A percentile compares a stretch with the other conserved stretches of the same genome.
phyloP scores from a whole-genome alignment of 441 rosid species.

The Adansonia rubrostipa region DNA sequence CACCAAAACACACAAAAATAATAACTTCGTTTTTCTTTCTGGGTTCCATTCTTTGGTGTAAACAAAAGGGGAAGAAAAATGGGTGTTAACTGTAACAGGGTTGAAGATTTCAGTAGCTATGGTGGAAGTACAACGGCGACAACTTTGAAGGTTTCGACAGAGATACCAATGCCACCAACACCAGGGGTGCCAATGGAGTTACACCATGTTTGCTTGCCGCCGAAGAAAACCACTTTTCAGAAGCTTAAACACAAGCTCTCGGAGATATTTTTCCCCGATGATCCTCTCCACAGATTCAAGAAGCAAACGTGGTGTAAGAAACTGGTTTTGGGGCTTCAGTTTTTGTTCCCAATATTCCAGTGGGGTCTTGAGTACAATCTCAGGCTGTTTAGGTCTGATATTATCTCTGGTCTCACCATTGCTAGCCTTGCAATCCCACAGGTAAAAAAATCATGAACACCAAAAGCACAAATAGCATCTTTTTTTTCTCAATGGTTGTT shows the following conservation, averaged over 20 bases:
- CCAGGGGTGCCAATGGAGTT: constrained; percentile 40
- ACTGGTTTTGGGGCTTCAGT: constrained; percentile 67
- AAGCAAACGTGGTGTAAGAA: constrained; percentile 65
- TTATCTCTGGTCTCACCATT: constrained; percentile 96
- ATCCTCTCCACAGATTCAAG: constrained; percentile 82
- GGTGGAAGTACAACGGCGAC: constrained; percentile 27
- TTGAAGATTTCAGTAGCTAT: constrained; percentile 48
- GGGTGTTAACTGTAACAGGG: constrained; percentile 58
- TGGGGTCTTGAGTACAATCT: constrained; percentile 79
- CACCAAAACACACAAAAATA: neutral
- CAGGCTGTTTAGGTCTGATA: constrained; percentile 74
- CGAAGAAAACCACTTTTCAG: constrained; percentile 58
- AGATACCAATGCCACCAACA: constrained; percentile 35
- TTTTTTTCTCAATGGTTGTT: neutral
- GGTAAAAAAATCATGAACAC: constrained; percentile 43
- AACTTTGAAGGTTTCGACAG: constrained; percentile 31
- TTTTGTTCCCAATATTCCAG: constrained; percentile 75
- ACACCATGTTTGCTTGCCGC: constrained; percentile 78
- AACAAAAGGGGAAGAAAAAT: constrained; percentile 25
- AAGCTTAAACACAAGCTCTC: constrained; percentile 62
- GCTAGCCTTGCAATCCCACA: constrained; percentile 99
- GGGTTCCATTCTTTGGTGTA: neutral
- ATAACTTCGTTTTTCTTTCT: neutral
- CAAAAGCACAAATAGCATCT: neutral
- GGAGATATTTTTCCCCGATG: constrained; percentile 94